Evolutionary conservation across 129 eudicot species (phyloP), one percentile per base, ranked within the genome.

Genomic region (Flaveria brownii): DNA sequence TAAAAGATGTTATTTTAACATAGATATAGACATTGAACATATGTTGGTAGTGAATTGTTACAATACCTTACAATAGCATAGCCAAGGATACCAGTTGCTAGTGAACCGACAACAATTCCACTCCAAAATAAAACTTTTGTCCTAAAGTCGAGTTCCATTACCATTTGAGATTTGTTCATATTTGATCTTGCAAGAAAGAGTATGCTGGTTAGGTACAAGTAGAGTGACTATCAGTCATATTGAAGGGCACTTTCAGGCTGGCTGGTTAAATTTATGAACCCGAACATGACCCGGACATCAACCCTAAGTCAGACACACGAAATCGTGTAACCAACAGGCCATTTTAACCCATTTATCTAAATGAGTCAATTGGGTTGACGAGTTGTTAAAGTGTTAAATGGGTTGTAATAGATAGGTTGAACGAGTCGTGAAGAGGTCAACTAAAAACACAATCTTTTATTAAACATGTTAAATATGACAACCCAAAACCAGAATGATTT

Each of bases 161-260:
- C 71, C 83, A 93, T 90, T 79, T 93, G 90, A 82, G 91, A 91
- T 79, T 91, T 93, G 51, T 63, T 83, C 96, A 91, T 56, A 63
- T 86, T 89, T 81, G 93, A 87, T 85, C 98, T 80, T 87, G 69
- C 74, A 80, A 72, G 9, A 70, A 63, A 63, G 11, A 63, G 46
- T 2, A 62, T 22, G 22, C 15, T 63, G 6, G 22, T 30, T 59
- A 13, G 18, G 5, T 15, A 3, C 26, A 55, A 55, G 61, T 7
- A 55, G 20, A 18, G 20, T 28, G 18, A 11, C 18, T 13, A 62
- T 62, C 11, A 1, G 68, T 28, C 3, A 0, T 10, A 42, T 61
- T 63, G 12, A n/a, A 6, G 45, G 22, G 46, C 7, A 28, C 5
- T 56, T 56, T 61, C n/a, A 2, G 42, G 42, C 12, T 61, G 42